Evolutionary conservation across 345 rosid genomes (phyloP), one percentile per base, ranked within the genome.

Genomic region (Populus deltoides): DNA sequence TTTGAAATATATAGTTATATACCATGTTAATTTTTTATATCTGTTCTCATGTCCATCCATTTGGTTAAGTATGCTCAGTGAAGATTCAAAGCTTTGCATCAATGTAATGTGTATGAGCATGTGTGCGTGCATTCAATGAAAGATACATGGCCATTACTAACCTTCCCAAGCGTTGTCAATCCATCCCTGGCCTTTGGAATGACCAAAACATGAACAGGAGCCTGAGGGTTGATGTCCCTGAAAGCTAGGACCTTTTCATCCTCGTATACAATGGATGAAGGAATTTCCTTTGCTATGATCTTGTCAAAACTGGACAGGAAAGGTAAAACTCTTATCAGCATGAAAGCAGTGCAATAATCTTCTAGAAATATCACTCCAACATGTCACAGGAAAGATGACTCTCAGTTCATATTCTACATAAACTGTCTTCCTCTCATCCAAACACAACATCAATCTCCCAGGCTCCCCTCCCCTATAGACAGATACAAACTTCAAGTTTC

Each of bases 231-330:
- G 51, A 82, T 71, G 33, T 82, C 85, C 6, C 77, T 75, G 59
- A 82, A 82, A 27, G 85, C 85, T 18, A 82, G 76, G 41, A 82
- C 81, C 51, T 75, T 86, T 22, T 95, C 94, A 83, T 95, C 97
- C 90, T 95, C 99, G 27, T 95, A 95, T 10, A 95, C 91, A 74
- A 92, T 91, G 69, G 89, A 85, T 24, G 99, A 90, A 43, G 97
- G 92, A 74, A 95, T 93, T 85, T 90, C 94, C 69, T 92, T 95
- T 2, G 93, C 86, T 87, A 95, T 89, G 79, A 95, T 95, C 92
- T 93, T 92, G 87, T 95, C 98, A 66, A 88, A 95, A 79, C 97
- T 93, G 85, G 68, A 80, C 45, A 73, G 45, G 69, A 39, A 7
- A 24, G 12, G 17, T 49, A 6, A 53, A 51, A 66, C 31, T 18